Evolutionary conservation across 176 grass and related monocot species (phyloP).

Genomic region (Oryza meyeriana): DNA sequence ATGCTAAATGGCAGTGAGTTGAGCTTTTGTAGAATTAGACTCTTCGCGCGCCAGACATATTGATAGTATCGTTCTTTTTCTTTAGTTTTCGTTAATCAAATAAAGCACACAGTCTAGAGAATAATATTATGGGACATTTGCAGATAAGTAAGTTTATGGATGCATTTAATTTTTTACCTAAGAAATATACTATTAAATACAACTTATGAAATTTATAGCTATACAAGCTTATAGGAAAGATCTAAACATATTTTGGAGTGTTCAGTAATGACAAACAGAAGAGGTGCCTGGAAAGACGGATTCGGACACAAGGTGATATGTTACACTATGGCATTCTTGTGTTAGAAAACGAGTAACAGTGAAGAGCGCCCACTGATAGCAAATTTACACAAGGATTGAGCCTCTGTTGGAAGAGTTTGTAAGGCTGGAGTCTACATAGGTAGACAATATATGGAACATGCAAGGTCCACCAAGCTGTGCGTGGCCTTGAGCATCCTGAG

Average conservation of each 20-base stretch:
- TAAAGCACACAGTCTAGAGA: background rate
- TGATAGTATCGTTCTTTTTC: no score
- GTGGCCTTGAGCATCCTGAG: no score
- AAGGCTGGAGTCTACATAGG: background rate
- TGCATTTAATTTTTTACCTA: background rate
- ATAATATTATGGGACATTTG: background rate
- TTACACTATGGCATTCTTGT: conserved; percentile 48
- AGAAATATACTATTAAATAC: no score
- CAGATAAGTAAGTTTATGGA: no score
- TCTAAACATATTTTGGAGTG: background rate
- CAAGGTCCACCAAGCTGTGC: background rate
- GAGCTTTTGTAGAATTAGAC: no score
- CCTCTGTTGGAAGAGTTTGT: conserved; percentile 22
- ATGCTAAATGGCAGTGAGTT: no score
- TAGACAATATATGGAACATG: no score
- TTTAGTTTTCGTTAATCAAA: background rate
- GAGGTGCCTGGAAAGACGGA: conserved; percentile 35
- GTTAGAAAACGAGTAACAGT: conserved; percentile 36
- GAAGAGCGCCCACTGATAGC: conserved; percentile 14
- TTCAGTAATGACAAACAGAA: conserved; percentile 9
- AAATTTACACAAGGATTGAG: background rate
- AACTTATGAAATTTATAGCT: no score
- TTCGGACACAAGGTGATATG: conserved; percentile 32
- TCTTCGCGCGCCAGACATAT: no score
- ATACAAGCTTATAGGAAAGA: background rate